Evolutionary conservation across 108 stramenopile genomes (phyloP), one percentile per base, ranked within the genome.

Genomic region (Skeletonema marinoi): DNA sequence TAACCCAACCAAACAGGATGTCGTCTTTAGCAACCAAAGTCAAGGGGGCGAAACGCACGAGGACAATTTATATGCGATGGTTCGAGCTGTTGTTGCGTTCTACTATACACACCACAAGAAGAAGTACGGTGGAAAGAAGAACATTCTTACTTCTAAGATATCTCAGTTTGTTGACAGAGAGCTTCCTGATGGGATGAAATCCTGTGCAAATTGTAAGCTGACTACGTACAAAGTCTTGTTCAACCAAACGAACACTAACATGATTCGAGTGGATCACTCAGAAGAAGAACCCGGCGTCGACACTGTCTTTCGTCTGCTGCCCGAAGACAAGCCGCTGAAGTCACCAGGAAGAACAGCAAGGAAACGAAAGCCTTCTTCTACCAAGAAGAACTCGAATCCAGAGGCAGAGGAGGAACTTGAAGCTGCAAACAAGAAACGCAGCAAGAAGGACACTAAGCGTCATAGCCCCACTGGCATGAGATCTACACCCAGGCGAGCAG

Each of bases 1-100:
- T 8, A 83, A 87, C 58, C 88, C 90, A 12, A 90, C 88, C 65
- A 90, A 90, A 54, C 88, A 90, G 54, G 89, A 85, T 48, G 60
- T 71, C 1, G 70, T 54, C n/a, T 71, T 71, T 60, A 54, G 59
- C 39, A 58, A 71, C 38, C 59, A 71, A 36, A 54, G 51, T 31
- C 35, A 71, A 41, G 70, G 70, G 1, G 32, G 48, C 12, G 67
- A 50, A 32, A 63, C 62, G 21, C 70, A 60, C 51, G 30, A 71
- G 70, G 32, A 71, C 10, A 71, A 71, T 36, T 54, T 71, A 30
- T 59, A 71, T 21, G 36, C 56, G 14, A 54, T 71, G 19, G 35
- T 71, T 8, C 42, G 59, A 35, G 58, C 31, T 33, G 25, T 71
- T 3, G 70, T 71, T 41, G 19, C 33, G 10, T 71, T 71, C 39